phyloP scores from a whole-genome alignment of 179 eudicot species.

The Spinacia oleracea region DNA sequence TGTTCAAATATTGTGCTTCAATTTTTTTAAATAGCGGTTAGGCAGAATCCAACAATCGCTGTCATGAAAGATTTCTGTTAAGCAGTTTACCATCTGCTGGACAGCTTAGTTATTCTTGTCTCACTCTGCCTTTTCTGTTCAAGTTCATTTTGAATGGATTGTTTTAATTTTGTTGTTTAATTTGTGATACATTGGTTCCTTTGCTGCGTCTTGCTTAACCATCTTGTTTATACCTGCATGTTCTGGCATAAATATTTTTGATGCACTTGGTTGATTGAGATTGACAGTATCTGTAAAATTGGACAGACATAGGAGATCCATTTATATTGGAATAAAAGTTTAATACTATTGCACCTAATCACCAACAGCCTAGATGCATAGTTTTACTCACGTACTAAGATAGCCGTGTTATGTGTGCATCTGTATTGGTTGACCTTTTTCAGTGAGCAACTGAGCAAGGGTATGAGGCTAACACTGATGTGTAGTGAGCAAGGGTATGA shows the following conservation, averaged over 20 bases:
- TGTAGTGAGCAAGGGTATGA: not conserved
- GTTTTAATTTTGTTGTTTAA: not conserved
- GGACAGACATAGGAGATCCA: not conserved
- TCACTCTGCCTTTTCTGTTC: not conserved
- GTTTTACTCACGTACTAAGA: not conserved
- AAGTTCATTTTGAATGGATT: not conserved
- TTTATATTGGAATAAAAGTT: not conserved
- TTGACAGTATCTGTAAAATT: not conserved
- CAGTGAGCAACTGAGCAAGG: slow-evolving; percentile 5
- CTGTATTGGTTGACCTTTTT: not conserved
- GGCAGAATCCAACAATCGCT: not conserved
- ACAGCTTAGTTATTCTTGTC: not conserved
- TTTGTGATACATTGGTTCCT: not conserved
- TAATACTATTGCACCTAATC: not conserved
- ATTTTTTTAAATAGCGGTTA: not conserved
- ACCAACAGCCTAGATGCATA: not conserved
- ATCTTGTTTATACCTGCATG: not conserved
- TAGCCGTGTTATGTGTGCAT: not conserved
- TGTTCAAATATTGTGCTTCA: not conserved
- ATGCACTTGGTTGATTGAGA: not conserved
- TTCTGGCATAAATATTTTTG: not conserved
- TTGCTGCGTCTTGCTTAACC: not conserved
- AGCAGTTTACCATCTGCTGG: not conserved
- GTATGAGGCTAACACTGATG: not conserved
- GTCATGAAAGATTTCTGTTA: not conserved